Conservation (phyloP, 352 stramenopile species). For the Phytophthora nicotianae region DNA sequence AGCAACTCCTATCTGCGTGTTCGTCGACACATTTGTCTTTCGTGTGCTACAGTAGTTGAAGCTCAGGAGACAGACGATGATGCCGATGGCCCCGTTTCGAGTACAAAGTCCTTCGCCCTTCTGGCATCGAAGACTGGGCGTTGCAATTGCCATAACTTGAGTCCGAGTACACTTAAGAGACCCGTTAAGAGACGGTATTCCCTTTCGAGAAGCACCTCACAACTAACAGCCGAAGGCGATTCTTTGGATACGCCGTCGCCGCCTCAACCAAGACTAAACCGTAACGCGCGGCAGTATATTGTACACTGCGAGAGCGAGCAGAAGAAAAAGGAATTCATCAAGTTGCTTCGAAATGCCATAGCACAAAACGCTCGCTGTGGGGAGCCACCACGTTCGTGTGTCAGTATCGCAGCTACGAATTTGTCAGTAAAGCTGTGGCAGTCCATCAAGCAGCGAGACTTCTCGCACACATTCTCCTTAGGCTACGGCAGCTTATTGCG, state of each 20-base stretch:
- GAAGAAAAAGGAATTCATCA: slow-evolving; percentile 44
- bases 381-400: slow-evolving; percentile 6
- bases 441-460: slow-evolving; percentile 29
- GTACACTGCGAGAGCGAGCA: slow-evolving; percentile 48
- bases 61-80: slow-evolving; percentile 13
- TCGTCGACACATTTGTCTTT: slow-evolving; percentile 64
- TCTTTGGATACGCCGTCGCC: slow-evolving; percentile 2
- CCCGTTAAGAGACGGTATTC: slow-evolving; percentile 37
- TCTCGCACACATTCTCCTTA: slow-evolving; percentile 22
- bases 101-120: slow-evolving; percentile 39
- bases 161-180: slow-evolving; percentile 45
- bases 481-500: slow-evolving; percentile 21
- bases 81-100: neutral
- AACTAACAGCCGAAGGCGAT: slow-evolving; percentile 9
- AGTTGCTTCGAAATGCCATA: slow-evolving; percentile 40
- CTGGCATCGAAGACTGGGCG: slow-evolving; percentile 53
- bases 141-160: slow-evolving; percentile 65
- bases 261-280: slow-evolving; percentile 29
- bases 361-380: slow-evolving; percentile 26
- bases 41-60: slow-evolving; percentile 50
- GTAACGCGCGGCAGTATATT: slow-evolving; percentile 50
- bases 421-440: slow-evolving; percentile 34
- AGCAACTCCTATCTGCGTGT: slow-evolving; percentile 56
- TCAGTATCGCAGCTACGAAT: slow-evolving; percentile 15
- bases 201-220: slow-evolving; percentile 27